These are phyloP conservation scores for Chrysanthemum seticuspe DNA, from an alignment of 129 eudicot genomes.

Conservation along the genomic window DNA sequence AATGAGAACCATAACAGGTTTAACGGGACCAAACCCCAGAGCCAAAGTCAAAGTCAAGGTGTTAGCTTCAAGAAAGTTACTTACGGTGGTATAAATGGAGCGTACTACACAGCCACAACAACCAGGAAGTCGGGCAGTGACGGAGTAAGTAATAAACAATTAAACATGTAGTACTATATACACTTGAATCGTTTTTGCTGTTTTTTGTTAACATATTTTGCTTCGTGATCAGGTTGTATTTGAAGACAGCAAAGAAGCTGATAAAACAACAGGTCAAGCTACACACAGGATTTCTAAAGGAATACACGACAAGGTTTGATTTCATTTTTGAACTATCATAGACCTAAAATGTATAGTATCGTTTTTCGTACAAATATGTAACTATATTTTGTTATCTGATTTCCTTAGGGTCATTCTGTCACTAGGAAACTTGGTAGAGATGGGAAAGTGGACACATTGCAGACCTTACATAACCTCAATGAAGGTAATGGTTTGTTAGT, in stretches of 20 bases:
- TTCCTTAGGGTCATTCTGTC: slow-evolving; percentile 73
- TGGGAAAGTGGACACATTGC: slow-evolving; percentile 82
- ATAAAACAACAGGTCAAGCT: slow-evolving; percentile 80
- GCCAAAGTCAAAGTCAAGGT: slow-evolving; percentile 33
- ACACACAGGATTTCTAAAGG: slow-evolving; percentile 82
- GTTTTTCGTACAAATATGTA: not conserved
- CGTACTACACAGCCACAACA: slow-evolving; percentile 68
- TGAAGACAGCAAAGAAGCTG: slow-evolving; percentile 86
- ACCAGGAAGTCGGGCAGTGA: slow-evolving; percentile 55
- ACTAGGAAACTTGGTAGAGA: slow-evolving; percentile 74
- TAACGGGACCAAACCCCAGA: slow-evolving; percentile 33
- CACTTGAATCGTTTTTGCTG: not conserved
- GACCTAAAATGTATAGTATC: not conserved
- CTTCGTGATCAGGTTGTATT: slow-evolving; percentile 43
- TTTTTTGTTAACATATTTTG: slow-evolving; percentile 4
- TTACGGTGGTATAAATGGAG: slow-evolving; percentile 87
- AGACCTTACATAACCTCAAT: slow-evolving; percentile 74
- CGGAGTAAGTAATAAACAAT: slow-evolving; percentile 52
- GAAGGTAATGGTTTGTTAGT: slow-evolving; percentile 49
- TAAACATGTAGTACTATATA: not conserved
- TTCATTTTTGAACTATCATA: not conserved
- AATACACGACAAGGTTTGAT: slow-evolving; percentile 66
- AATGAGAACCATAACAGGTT: slow-evolving; percentile 25
- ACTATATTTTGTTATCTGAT: slow-evolving; percentile 1
- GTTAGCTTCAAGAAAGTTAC: slow-evolving; percentile 65